Evolutionary conservation across 805 yeast species (phyloP).

Genomic region (Myxozyma lipomycoides): DNA sequence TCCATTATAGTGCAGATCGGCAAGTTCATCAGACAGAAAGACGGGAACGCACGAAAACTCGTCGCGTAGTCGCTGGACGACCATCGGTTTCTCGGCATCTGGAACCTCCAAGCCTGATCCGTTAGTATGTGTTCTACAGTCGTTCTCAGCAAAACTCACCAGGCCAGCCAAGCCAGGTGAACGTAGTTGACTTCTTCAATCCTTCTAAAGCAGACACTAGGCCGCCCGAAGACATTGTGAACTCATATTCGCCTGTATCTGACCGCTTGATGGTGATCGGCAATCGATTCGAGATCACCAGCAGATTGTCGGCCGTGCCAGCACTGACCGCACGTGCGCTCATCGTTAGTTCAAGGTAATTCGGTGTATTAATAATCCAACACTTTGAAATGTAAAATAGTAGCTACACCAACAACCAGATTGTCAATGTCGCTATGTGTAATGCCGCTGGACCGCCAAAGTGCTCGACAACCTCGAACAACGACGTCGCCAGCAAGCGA

Average conservation of each 20-base stretch:
- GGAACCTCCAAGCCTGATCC: constrained; percentile 60
- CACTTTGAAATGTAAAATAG: no score
- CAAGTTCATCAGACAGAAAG: constrained; percentile 79
- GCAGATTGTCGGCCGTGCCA: constrained; percentile 45
- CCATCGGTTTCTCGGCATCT: constrained; percentile 62
- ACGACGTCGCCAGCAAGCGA: no score
- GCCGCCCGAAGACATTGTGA: constrained; percentile 95
- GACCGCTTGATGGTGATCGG: constrained; percentile 85
- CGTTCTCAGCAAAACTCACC: constrained; percentile 40
- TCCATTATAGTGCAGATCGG: constrained; percentile 95
- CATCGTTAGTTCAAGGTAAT: no score
- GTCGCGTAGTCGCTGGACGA: constrained; percentile 63
- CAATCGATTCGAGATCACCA: constrained; percentile 89
- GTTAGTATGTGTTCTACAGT: neutral
- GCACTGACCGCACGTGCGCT: neutral
- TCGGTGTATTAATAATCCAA: no score
- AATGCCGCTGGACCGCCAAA: no score
- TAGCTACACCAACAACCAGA: no score
- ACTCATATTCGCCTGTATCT: constrained; percentile 62
- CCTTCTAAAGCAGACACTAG: constrained; percentile 95
- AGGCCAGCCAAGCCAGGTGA: constrained; percentile 99
- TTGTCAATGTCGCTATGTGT: no score
- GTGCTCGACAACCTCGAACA: no score
- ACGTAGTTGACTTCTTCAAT: constrained; percentile 70
- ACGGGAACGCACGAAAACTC: constrained; percentile 90